Evolutionary conservation across 192 early-diverging fungal genomes (phyloP).

Genomic region (Coemansia umbellata): DNA sequence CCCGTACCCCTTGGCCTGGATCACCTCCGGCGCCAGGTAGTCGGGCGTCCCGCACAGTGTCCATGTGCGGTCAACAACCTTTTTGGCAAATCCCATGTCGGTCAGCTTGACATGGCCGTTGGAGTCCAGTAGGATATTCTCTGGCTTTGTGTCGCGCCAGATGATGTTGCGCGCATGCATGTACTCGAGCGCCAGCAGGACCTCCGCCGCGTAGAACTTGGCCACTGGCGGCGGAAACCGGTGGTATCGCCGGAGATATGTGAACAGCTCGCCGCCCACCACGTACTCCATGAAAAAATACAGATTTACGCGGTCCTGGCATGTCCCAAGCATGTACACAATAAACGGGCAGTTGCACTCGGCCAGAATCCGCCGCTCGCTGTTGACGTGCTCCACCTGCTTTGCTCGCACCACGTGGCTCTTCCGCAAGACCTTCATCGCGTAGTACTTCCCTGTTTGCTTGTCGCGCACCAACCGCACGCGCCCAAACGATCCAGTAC

Average conservation of each 20-base stretch:
- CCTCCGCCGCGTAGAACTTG: slow-evolving; percentile 86
- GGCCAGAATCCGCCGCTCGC: slow-evolving; percentile 92
- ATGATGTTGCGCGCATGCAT: slow-evolving; percentile 82
- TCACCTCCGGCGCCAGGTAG: slow-evolving; percentile 84
- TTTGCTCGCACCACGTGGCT: slow-evolving; percentile 89
- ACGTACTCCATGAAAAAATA: slow-evolving; percentile 97
- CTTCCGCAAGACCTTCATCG: slow-evolving; percentile 96
- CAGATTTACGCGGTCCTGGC: slow-evolving; percentile 87
- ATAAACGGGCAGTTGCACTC: slow-evolving; percentile 84
- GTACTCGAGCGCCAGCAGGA: slow-evolving; percentile 85
- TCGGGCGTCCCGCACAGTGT: slow-evolving; percentile 82
- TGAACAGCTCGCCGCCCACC: slow-evolving; percentile 89
- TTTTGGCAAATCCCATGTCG: slow-evolving; percentile 86
- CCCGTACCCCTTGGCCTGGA: slow-evolving; percentile 90
- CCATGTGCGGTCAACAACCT: slow-evolving; percentile 79
- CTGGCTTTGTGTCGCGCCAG: slow-evolving; percentile 90
- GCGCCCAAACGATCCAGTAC: slow-evolving; percentile 95
- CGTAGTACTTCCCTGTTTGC: slow-evolving; percentile 79
- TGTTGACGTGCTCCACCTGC: slow-evolving; percentile 97
- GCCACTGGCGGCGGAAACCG: slow-evolving; percentile 85
- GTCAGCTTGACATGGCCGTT: slow-evolving; percentile 83
- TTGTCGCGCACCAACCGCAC: slow-evolving; percentile 88
- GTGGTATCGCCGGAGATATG: slow-evolving; percentile 69
- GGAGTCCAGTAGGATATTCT: slow-evolving; percentile 73
- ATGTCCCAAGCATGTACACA: slow-evolving; percentile 89